Conservation (phyloP, 2,329 filamentous ascomycete species). For the Emmonsiellopsis sp. region DNA sequence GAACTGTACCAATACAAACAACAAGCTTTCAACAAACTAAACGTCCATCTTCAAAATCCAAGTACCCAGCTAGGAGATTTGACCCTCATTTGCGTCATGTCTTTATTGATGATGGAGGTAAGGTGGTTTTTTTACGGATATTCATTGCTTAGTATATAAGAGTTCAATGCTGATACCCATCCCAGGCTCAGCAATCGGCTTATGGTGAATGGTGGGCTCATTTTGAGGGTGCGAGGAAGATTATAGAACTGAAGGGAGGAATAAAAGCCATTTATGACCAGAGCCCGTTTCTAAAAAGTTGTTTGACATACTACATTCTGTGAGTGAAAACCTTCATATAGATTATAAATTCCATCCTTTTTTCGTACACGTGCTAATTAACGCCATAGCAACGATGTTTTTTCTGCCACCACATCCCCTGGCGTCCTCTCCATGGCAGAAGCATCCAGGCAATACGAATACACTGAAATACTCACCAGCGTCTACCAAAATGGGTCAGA, state of each 20-base stretch:
- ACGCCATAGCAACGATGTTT: slow-evolving; percentile 8
- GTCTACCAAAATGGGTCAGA: slow-evolving; percentile 9
- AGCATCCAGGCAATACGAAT: slow-evolving; percentile 7
- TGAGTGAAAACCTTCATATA: slow-evolving; percentile 1
- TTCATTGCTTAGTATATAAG: neutral
- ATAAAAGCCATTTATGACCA: slow-evolving; percentile 6
- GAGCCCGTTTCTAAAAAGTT: slow-evolving; percentile 1
- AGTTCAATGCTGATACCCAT: neutral
- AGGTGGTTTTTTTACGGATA: neutral
- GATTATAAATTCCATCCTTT: neutral
- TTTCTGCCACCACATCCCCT: slow-evolving; percentile 7
- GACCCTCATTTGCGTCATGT: slow-evolving; percentile 9
- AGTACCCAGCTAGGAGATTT: slow-evolving; percentile 7
- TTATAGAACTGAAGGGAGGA: slow-evolving; percentile 14
- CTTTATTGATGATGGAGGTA: slow-evolving; percentile 11
- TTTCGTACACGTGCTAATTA: neutral
- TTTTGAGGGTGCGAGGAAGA: slow-evolving; percentile 13
- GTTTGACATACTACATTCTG: slow-evolving; percentile 11
- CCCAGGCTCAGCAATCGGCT: slow-evolving; percentile 9
- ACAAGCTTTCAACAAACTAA: slow-evolving; percentile 5
- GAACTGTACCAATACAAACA: slow-evolving; percentile 11
- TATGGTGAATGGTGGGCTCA: slow-evolving; percentile 12
- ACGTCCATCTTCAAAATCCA: slow-evolving; percentile 5
- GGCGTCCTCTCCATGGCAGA: slow-evolving; percentile 4
- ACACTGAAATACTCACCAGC: slow-evolving; percentile 6